Percentiles rank a stretch among this genome's conserved stretches.
Evolutionary conservation across 352 stramenopile genomes (phyloP).

Genomic region (Phytopythium litorale): DNA sequence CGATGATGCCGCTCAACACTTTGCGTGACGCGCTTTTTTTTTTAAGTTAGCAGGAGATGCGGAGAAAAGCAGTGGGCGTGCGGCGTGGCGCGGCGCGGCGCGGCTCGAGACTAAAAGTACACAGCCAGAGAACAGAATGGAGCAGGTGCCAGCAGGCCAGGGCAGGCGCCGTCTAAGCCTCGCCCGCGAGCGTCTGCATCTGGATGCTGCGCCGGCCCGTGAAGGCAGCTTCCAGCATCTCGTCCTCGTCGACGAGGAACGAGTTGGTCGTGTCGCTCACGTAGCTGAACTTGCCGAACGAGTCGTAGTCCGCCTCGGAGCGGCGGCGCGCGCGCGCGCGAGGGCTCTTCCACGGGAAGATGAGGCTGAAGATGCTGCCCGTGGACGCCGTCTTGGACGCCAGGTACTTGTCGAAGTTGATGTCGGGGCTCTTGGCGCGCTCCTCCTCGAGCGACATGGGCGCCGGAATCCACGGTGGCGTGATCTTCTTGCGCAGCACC

Average conservation of each 20-base stretch:
- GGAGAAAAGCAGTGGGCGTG: background rate
- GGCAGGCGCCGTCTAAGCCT: conserved; percentile 32
- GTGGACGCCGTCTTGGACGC: conserved; percentile 77
- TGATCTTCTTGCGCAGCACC: conserved; percentile 78
- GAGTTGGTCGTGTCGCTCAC: conserved; percentile 87
- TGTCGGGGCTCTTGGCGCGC: conserved; percentile 70
- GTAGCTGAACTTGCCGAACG: conserved; percentile 87
- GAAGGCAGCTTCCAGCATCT: conserved; percentile 85
- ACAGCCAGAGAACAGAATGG: background rate
- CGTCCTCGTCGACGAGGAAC: conserved; percentile 86
- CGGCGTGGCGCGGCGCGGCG: background rate
- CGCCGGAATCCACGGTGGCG: conserved; percentile 65
- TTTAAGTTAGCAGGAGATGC: background rate
- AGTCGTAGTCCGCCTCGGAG: conserved; percentile 59
- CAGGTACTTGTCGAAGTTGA: conserved; percentile 85
- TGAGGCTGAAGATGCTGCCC: conserved; percentile 79
- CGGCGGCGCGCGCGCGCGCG: conserved; percentile 43
- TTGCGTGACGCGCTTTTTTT: too few relatives aligned
- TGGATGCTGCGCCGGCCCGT: conserved; percentile 78
- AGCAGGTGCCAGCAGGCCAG: background rate
- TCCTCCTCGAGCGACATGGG: conserved; percentile 71
- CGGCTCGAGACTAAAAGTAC: conserved; percentile 9
- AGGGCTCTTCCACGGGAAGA: conserved; percentile 74
- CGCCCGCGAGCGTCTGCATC: conserved; percentile 71
- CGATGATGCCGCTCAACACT: too few relatives aligned